phyloP scores from a whole-genome alignment of 768 basidiomycete genomes.

The Suillus americanus region DNA sequence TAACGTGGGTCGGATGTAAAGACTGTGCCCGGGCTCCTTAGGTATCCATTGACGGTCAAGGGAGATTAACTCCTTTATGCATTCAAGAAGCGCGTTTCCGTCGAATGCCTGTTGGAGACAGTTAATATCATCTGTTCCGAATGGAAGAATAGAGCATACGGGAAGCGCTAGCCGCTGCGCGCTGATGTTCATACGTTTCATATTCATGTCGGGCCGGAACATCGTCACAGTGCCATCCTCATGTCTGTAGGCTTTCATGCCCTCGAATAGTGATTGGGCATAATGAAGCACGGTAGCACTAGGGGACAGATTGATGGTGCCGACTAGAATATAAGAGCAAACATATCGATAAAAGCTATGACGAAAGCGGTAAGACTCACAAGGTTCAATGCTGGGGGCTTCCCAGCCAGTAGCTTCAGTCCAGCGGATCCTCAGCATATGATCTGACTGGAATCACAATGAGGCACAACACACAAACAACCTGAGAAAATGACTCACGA shows the following conservation, averaged over 20 bases:
- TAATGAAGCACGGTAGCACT: slow-evolving; percentile 84
- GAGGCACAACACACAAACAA: slow-evolving; percentile 12
- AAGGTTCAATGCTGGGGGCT: slow-evolving; percentile 78
- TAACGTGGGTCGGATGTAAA: slow-evolving; percentile 87
- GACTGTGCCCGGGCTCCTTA: slow-evolving; percentile 78
- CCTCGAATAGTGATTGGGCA: slow-evolving; percentile 89
- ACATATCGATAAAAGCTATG: slow-evolving; percentile 7
- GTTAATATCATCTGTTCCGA: slow-evolving; percentile 5
- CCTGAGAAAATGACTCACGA: slow-evolving; percentile 46
- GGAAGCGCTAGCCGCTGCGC: slow-evolving; percentile 78
- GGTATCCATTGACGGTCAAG: slow-evolving; percentile 93
- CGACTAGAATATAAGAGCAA: slow-evolving; percentile 17
- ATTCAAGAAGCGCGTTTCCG: slow-evolving; percentile 66
- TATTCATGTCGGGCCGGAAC: slow-evolving; percentile 97
- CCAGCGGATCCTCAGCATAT: slow-evolving; percentile 86
- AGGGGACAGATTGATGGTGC: slow-evolving; percentile 24
- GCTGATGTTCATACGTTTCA: slow-evolving; percentile 91
- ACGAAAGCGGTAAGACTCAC: slow-evolving; percentile 42
- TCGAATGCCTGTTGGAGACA: slow-evolving; percentile 61
- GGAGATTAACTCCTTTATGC: slow-evolving; percentile 84
- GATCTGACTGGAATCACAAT: slow-evolving; percentile 59
- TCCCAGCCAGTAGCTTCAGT: slow-evolving; percentile 74
- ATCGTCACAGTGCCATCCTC: slow-evolving; percentile 70
- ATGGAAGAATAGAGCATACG: slow-evolving; percentile 39
- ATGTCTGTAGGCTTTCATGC: slow-evolving; percentile 90